Conservation (phyloP, 257 asterid genomes). For the Capsicum pubescens region DNA sequence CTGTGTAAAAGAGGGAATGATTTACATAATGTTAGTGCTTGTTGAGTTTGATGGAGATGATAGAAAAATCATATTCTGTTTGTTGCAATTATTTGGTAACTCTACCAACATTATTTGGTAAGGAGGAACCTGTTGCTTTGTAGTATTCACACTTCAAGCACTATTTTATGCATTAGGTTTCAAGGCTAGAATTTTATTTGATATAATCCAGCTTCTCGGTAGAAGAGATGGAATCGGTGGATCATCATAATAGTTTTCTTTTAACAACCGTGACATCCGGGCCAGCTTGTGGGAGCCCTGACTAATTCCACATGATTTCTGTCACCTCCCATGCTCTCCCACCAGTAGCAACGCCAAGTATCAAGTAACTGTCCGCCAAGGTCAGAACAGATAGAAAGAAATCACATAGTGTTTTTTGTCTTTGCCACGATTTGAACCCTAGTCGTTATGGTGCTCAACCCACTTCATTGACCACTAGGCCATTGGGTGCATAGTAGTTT, state of each 20-base stretch:
- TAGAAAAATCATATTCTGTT: background rate
- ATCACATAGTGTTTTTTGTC: no score
- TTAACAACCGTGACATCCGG: no score
- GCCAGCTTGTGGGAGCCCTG: no score
- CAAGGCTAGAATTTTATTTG: background rate
- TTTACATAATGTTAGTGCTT: background rate
- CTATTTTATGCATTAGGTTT: background rate
- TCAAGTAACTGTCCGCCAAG: no score
- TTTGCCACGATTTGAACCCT: no score
- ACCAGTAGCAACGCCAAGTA: no score
- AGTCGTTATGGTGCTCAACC: no score
- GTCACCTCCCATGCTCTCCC: no score
- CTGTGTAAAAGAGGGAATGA: background rate
- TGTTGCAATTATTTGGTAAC: background rate
- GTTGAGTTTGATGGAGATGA: conserved; percentile 7
- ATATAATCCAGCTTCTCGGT: background rate
- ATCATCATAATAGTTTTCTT: background rate
- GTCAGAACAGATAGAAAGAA: no score
- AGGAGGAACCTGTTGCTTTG: background rate
- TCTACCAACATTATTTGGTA: background rate
- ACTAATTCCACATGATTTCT: no score
- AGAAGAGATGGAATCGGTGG: background rate
- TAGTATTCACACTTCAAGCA: background rate
- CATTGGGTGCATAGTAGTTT: background rate
- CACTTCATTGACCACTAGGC: no score